phyloP scores from a whole-genome alignment of 1,284 basidiomycete species.

The Cutaneotrichosporon dermatis region DNA sequence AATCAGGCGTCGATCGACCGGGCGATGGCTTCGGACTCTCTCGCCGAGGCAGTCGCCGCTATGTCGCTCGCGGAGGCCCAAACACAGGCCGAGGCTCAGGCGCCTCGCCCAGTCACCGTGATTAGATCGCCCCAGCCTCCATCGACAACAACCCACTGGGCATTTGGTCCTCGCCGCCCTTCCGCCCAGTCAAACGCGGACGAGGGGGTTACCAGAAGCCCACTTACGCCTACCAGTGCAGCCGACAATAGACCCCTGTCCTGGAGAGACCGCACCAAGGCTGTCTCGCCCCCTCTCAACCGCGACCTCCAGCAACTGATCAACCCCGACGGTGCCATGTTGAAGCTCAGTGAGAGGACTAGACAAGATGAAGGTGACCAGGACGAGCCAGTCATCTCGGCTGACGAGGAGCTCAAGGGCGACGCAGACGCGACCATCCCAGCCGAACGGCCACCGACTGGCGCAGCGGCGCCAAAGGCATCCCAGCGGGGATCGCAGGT shows the following conservation, averaged over 20 bases:
- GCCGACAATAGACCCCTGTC: background rate
- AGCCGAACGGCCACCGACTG: constrained; percentile 1
- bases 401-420: constrained; percentile 4
- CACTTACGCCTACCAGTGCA: background rate
- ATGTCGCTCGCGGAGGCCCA: background rate
- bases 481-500: background rate
- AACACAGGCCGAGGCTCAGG: too few relatives aligned
- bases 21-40: background rate
- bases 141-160: background rate
- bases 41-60: background rate
- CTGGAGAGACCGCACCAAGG: background rate
- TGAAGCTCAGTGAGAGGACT: background rate
- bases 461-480: background rate
- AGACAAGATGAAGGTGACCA: constrained; percentile 1
- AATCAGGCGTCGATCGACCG: background rate
- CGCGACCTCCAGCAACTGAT: background rate
- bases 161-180: background rate
- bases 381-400: constrained; percentile 1
- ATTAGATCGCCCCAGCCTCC: background rate
- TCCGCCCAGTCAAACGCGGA: background rate
- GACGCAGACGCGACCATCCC: background rate
- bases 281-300: background rate
- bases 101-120: background rate
- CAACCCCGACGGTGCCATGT: background rate
- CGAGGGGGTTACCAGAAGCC: background rate